Evolutionary conservation across 257 asterid species (phyloP), one percentile per base, ranked within the genome.

Genomic region (Penstemon davidsonii): DNA sequence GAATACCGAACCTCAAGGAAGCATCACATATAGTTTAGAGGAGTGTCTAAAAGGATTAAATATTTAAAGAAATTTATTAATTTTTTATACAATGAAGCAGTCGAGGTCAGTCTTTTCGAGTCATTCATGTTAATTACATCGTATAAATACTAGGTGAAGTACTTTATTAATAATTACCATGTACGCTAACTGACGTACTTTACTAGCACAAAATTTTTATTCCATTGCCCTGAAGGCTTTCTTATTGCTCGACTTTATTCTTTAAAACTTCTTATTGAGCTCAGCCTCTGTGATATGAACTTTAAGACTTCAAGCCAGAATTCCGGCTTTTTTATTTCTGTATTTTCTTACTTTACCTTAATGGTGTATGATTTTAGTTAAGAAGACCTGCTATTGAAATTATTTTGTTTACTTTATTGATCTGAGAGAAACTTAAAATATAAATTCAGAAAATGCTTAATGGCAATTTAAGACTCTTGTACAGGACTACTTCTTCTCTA

Each of bases 111-210:
- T 55, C 4, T 5, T 67, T 64, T 43, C 36, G 64, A 53, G 51
- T 57, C 62, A 44, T 11, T 56, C 10, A 58, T 49, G 55, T 50
- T 72, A 40, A 41, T 60, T 60, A 40, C 58, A 66, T 73, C 40
- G 18, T 15, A 1, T 66, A 58, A n/a, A 41, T 25, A 25, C 33
- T 25, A 25, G 33, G 33, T 25, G 33, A 25, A 25, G 33, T 25
- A 25, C 33, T 25, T 25, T 25, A 25, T 25, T 2, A 25, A 25
- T 25, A 25, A 25, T 25, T 25, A 25, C 49, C 44, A 15, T 15
- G 18, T 15, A 15, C 18, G 18, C 18, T 51, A 45, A 49, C 10
- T 61, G 64, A 15, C 18, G 7, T 53, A 8, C 41, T 3, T 44
- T 7, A 13, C 10, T 43, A 37, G 70, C 52, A 54, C 51, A 8